A percentile compares a stretch with the other conserved stretches of the same genome.
These are phyloP conservation scores for Herpetospermum pedunculosum DNA, from an alignment of 306 rosid genomes.

Conservation along the genomic window DNA sequence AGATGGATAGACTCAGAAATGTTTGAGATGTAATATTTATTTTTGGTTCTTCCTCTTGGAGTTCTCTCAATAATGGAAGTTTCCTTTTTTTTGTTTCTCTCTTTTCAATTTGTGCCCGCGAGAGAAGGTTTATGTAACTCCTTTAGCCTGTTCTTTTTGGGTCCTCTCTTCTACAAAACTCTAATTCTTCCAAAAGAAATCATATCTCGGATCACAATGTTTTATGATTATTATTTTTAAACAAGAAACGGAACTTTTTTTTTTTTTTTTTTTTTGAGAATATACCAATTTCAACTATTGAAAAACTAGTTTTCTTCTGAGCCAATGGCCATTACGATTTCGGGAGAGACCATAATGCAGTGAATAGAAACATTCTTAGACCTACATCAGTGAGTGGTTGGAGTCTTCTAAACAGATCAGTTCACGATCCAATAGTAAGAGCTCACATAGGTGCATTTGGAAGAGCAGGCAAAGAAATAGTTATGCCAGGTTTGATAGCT, in stretches of 20 bases:
- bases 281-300: too few species aligned
- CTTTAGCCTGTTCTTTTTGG: background rate
- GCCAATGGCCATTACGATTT: background rate
- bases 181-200: too few species aligned
- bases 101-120: background rate
- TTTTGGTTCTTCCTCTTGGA: background rate
- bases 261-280: too few species aligned
- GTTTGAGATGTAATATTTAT: background rate
- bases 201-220: too few species aligned
- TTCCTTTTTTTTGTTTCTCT: too few species aligned
- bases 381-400: background rate
- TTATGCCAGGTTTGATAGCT: background rate
- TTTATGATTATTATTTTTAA: too few species aligned
- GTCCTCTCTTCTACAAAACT: background rate
- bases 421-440: too few species aligned
- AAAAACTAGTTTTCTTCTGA: background rate
- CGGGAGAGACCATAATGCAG: background rate
- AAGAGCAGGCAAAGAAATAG: background rate
- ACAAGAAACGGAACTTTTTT: too few species aligned
- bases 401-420: too few species aligned
- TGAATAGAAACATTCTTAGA: background rate
- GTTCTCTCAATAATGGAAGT: background rate
- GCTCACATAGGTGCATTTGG: background rate
- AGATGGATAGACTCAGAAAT: background rate
- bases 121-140: background rate